Evolutionary conservation across 192 early-diverging fungal species (phyloP), one percentile per base, ranked within the genome.

Genomic region (Pilobolus umbonatus): DNA sequence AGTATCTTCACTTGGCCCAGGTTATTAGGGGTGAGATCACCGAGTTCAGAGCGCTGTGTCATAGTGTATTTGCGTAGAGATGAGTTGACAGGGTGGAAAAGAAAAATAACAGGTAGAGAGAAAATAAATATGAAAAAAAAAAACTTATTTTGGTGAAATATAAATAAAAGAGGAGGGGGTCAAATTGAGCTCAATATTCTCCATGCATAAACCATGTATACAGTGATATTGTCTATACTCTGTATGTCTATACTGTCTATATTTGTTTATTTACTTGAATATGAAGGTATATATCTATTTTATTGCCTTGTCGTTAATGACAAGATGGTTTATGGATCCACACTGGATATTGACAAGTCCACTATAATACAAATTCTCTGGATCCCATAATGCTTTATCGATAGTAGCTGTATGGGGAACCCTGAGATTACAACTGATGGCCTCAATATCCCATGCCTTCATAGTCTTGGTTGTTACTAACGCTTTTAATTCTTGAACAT

Each of bases 1-100:
- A 97, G 75, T 29, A 68, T 75, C 47, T 83, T 80, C 49, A 94
- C 72, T 50, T 84, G 75, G n/a, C 73, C 76, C 22, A 96, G 51
- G 42, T 83, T 89, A 59, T 85, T 75, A 21, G 62, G 55, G 9
- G 78, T 82, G 7, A 85, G 59, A 39, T 82, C 80, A 14, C 80
- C 80, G 21, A 82, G 70, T 17, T 54, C 52, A 15, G 39, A 15
- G 19, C 39, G 39, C 5, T 12, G 19, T 2, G 39, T 17, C 39
- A 42, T 42, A n/a, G n/a, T n/a, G n/a, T n/a, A n/a, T n/a, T n/a
- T n/a, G n/a, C n/a, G n/a, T n/a, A n/a, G n/a, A n/a, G n/a, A n/a
- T n/a, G n/a, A n/a, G n/a, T n/a, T n/a, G n/a, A n/a, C n/a, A n/a
- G n/a, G n/a, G n/a, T n/a, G n/a, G n/a, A n/a, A n/a, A n/a, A n/a